Conservation (phyloP, 2,329 filamentous ascomycete species). For the Dactylella cylindrospora region DNA sequence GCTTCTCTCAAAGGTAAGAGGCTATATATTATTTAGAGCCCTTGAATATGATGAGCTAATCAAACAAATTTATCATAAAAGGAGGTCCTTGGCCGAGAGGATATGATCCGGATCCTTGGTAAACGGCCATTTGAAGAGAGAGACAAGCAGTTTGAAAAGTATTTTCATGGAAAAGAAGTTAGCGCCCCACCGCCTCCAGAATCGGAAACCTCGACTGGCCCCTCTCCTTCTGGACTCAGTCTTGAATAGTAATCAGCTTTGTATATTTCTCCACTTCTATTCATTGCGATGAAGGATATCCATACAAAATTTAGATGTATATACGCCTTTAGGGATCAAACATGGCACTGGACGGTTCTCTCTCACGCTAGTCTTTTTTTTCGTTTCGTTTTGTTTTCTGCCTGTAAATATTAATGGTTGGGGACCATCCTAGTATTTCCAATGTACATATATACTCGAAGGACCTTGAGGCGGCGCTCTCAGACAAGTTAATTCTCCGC, state of each 20-base stretch:
- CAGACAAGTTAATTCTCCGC: no score
- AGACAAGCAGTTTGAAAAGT: conserved; percentile 85
- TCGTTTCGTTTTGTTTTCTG: not conserved
- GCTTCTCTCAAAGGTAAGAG: conserved; percentile 68
- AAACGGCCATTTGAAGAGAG: conserved; percentile 78
- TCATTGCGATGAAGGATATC: conserved; percentile 5
- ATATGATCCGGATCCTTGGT: conserved; percentile 85
- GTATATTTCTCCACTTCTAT: conserved; percentile 10
- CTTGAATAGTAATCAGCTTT: not conserved
- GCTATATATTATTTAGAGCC: no score
- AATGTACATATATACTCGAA: conserved; percentile 1
- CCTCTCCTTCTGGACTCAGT: conserved; percentile 4
- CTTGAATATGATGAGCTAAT: no score
- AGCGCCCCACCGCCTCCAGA: conserved; percentile 61
- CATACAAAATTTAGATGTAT: not conserved
- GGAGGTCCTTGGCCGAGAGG: conserved; percentile 85
- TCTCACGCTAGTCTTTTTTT: no score
- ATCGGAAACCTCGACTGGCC: conserved; percentile 48
- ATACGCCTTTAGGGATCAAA: no score
- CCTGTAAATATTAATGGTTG: conserved; percentile 23
- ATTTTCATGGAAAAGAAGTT: conserved; percentile 68
- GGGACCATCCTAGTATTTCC: no score
- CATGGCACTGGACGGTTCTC: no score
- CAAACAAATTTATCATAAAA: conserved; percentile 1
- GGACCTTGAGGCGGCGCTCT: not conserved